A percentile compares a stretch with the other conserved stretches of the same genome.
Evolutionary conservation across 2,329 filamentous ascomycete species (phyloP).

Genomic region (Helotiales sp.): DNA sequence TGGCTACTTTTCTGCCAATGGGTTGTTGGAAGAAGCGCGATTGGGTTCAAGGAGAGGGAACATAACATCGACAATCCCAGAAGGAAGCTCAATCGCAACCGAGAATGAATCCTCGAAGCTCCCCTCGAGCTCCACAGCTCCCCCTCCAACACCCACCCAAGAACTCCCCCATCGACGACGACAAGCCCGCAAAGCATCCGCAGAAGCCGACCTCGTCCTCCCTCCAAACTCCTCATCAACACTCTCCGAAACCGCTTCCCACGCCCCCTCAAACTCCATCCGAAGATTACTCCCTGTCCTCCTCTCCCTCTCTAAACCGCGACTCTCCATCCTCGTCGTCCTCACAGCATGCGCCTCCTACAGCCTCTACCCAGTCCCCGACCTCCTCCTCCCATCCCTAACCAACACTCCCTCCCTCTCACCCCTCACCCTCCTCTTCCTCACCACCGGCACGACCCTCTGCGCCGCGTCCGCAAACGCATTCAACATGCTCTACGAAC

Average conservation of each 20-base stretch:
- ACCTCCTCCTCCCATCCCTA: slow-evolving; percentile 69
- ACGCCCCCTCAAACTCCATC: slow-evolving; percentile 51
- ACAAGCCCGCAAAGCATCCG: slow-evolving; percentile 28
- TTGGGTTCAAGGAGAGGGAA: slow-evolving; percentile 23
- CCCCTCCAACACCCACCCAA: slow-evolving; percentile 15
- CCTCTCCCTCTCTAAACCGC: slow-evolving; percentile 92
- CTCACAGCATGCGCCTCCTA: slow-evolving; percentile 90
- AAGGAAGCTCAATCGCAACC: slow-evolving; percentile 16
- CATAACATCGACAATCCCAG: slow-evolving; percentile 17
- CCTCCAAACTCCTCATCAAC: slow-evolving; percentile 55
- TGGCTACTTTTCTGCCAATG: slow-evolving; percentile 33
- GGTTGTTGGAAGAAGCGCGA: slow-evolving; percentile 23
- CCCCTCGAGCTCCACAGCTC: slow-evolving; percentile 4
- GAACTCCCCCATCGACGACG: slow-evolving; percentile 35
- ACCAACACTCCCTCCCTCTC: slow-evolving; percentile 77
- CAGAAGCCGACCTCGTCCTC: slow-evolving; percentile 34
- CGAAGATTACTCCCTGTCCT: slow-evolving; percentile 75
- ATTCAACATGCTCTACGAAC: slow-evolving; percentile 97
- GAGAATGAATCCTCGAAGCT: slow-evolving; percentile 18
- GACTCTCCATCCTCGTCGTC: slow-evolving; percentile 86
- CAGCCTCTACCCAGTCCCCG: slow-evolving; percentile 88
- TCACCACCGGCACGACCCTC: slow-evolving; percentile 84
- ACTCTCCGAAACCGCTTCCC: slow-evolving; percentile 52
- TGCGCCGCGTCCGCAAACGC: slow-evolving; percentile 91
- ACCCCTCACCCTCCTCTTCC: slow-evolving; percentile 86